These are phyloP conservation scores for Corynespora cassiicola DNA, from an alignment of 2,329 filamentous ascomycete species.

Conservation along the genomic window DNA sequence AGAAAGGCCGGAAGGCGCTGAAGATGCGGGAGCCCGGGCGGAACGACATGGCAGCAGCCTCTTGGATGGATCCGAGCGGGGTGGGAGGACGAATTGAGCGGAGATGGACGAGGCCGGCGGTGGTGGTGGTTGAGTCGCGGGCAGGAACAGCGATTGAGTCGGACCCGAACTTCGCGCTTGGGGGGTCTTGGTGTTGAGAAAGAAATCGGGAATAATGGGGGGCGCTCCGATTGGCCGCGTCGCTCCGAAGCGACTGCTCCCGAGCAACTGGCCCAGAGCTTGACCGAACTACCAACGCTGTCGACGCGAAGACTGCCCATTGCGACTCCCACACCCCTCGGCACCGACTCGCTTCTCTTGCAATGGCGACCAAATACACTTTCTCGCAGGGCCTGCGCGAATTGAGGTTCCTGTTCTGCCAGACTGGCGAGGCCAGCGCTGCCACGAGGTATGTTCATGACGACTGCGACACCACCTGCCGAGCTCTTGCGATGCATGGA, in stretches of 20 bases:
- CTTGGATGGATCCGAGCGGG: slow-evolving; percentile 46
- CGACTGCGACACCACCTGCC: slow-evolving; percentile 2
- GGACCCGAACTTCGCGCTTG: slow-evolving; percentile 17
- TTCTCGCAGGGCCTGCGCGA: slow-evolving; percentile 91
- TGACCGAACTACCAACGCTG: no score
- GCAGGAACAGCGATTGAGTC: slow-evolving; percentile 11
- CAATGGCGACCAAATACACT: slow-evolving; percentile 91
- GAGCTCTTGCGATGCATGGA: slow-evolving; percentile 3
- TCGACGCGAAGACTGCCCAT: no score
- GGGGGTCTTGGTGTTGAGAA: slow-evolving; percentile 20
- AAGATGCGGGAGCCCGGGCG: slow-evolving; percentile 65
- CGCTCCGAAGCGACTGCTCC: slow-evolving; percentile 10
- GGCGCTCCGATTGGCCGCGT: slow-evolving; percentile 27
- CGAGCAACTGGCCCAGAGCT: slow-evolving; percentile 22
- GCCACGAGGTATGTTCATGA: slow-evolving; percentile 72
- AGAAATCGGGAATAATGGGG: slow-evolving; percentile 32
- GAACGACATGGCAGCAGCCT: slow-evolving; percentile 56
- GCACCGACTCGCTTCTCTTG: slow-evolving; percentile 26
- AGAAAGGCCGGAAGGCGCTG: slow-evolving; percentile 58
- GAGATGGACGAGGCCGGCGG: slow-evolving; percentile 9
- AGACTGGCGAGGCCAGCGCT: slow-evolving; percentile 89
- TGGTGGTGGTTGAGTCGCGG: slow-evolving; percentile 6
- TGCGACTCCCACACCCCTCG: slow-evolving; percentile 8
- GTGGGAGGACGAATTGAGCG: slow-evolving; percentile 51
- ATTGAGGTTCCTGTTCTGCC: slow-evolving; percentile 96